Base-by-base conservation (phyloP, 257 asterid species). In the Echites panduratus region DNA sequence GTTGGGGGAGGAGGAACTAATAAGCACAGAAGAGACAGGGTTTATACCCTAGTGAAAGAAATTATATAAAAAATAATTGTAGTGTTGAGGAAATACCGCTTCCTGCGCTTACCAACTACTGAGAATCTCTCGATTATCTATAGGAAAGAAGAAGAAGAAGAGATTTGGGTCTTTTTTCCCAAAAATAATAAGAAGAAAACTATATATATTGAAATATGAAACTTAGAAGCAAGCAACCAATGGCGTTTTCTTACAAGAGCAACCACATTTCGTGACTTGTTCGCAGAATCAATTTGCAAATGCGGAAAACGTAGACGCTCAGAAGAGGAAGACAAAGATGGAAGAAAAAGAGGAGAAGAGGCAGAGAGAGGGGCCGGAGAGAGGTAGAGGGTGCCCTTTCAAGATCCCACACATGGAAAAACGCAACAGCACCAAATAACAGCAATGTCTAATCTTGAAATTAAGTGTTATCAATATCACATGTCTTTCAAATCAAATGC, bases 321-420 rank as follows among this genome's bases (percentile, higher is more conserved):
- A 56, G 35, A 24, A 24, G 63, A 56, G 0, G 38, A 1, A 61
- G 38, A 32, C 38, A 7, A 20, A 22, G 59, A 53, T 24, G 59
- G 10, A 45, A 2, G 14, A 45, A 1, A 11, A 14, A 45, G 50
- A 45, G 50, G 62, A 56, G 62, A 20, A 32, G 40, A 2, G 2
- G 45, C 47, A 1, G 22, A 16, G n/a, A 12, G 44, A 2, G 44
- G 44, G 64, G 9, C 43, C 66, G 12, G 9, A 3, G 9, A 1
- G 43, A 13, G 66, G 40, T 24, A 13, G 43, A 13, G 66, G 1
- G 43, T 27, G 66, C 20, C 41, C 43, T 59, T 27, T 29, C 66
- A 59, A 59, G 66, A 59, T 59, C 66, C n/a, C n/a, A 59, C 66
- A 13, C 43, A 27, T 59, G 19, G 27, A 59, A 59, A 27, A 38